phyloP scores from a whole-genome alignment of 2,329 filamentous ascomycete genomes.

The Diaporthe amygdali region DNA sequence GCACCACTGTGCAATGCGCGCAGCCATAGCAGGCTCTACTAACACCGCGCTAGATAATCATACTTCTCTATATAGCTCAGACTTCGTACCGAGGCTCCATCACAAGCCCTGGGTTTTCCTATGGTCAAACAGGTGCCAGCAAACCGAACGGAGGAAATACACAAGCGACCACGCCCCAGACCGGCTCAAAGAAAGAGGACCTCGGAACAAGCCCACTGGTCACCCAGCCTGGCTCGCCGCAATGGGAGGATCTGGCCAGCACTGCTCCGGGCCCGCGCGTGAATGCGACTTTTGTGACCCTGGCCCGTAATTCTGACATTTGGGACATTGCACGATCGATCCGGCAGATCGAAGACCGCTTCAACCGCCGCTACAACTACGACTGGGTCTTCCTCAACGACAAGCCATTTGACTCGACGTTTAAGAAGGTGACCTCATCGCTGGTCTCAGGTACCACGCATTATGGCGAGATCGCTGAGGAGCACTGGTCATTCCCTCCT shows the following conservation, averaged over 20 bases:
- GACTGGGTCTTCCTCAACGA: constrained; percentile 99
- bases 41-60: constrained; percentile 55
- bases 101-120: constrained; percentile 42
- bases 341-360: constrained; percentile 94
- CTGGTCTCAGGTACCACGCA: constrained; percentile 92
- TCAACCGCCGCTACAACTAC: constrained; percentile 96
- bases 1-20: neutral
- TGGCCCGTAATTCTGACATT: constrained; percentile 90
- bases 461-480: constrained; percentile 86
- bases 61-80: constrained; percentile 84
- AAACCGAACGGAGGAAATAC: constrained; percentile 13
- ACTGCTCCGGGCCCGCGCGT: constrained; percentile 74
- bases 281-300: constrained; percentile 97
- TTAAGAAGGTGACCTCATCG: constrained; percentile 88
- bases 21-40: constrained; percentile 28
- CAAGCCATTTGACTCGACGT: constrained; percentile 87
- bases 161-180: constrained; percentile 31
- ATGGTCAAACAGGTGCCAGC: constrained; percentile 11
- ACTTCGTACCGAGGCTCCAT: constrained; percentile 50
- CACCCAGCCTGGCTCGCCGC: constrained; percentile 51
- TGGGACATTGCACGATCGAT: constrained; percentile 98
- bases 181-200: constrained; percentile 38
- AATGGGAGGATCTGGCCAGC: constrained; percentile 56
- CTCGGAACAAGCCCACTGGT: constrained; percentile 52
- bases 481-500: constrained; percentile 97